Evolutionary conservation across 75 land plant species (phyloP), one percentile per base, ranked within the genome.

Genomic region (Selaginella tamariscina): DNA sequence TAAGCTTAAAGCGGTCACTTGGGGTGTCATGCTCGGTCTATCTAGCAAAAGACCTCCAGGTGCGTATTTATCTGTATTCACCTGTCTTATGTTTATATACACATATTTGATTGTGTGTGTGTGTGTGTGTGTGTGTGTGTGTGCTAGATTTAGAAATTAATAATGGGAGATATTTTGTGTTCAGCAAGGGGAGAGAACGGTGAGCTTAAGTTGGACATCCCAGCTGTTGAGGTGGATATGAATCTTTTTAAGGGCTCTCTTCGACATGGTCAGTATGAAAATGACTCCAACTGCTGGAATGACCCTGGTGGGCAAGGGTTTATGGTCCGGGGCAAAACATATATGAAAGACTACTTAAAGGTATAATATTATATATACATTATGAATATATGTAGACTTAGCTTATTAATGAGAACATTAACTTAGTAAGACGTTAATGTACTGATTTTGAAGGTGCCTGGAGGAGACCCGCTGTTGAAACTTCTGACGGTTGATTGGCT

Each of bases 231-330:
- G 24, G 33, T 88, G 30, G 84, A 85, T 68, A 32, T 70, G 56
- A 79, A 70, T 67, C 81, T 78, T 49, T 80, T 87, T 55, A 60
- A 73, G 56, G 79, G 85, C 54, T 79, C 88, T 21, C 27, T 88
- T 66, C 73, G 65, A 1, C 77, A 49, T 55, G 86, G 70, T 49
- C 77, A 72, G 56, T 68, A 57, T 73, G 86, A 79, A 24, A 65
- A 20, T 32, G 82, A 81, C 59, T 68, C 72, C 26, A 33, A 9
- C 2, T 54, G 39, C 39, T 54, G 55, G 39, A 13, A 54, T 30
- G 70, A n/a, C 55, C 65, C 21, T 55, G 29, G 56, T 32, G 22
- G 21, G 11, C 22, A 29, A 31, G 20, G 20, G 26, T 31, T 70
- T 24, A 33, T 56, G 64, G 28, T 69, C 5, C 15, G 69, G 2